Evolutionary conservation across 257 asterid genomes (phyloP), one percentile per base, ranked within the genome.

Genomic region (Solanum raphanifolium): DNA sequence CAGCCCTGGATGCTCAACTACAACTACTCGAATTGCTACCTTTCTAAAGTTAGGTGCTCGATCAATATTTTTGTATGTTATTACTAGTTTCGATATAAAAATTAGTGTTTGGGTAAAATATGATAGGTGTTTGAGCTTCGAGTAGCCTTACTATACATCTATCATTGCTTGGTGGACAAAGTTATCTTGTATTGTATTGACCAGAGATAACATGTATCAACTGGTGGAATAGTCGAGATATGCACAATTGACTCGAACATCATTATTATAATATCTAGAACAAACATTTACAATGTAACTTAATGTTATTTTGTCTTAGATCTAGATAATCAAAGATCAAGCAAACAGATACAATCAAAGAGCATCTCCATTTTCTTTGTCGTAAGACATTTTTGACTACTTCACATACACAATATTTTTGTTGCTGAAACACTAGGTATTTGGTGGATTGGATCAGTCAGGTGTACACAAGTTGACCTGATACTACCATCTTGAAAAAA

Each of bases 181-280:
- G 9, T 25, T 66, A 66, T 66, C 35, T 12, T 0, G 5, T 66
- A 66, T 66, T 66, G 1, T 25, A 5, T 66, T 25, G 20, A 25
- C 35, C 0, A 66, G 9, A 13, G 35, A 25, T 25, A 66, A 11
- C 34, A 62, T 2, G 7, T n/a, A 10, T 62, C 7, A 21, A 27
- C 2, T 25, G 7, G 1, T 66, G 13, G 2, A 68, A 27, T 66
- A 13, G 1, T 68, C 0, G 1, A 68, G 20, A 0, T 3, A 1
- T 13, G 20, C 10, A 27, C 18, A 68, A 27, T 13, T 27, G 11
- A 15, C 21, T 68, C 34, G 10, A 68, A 68, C 5, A 5, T 5
- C 21, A 58, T 12, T 13, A 29, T 12, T 66, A 5, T 66, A 66
- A 66, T 25, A 27, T 2, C 34, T 66, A 66, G 4, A 25, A 66